Evolutionary conservation across 371 early-diverging fungal species (phyloP).

Genomic region (Mucor ambiguus): DNA sequence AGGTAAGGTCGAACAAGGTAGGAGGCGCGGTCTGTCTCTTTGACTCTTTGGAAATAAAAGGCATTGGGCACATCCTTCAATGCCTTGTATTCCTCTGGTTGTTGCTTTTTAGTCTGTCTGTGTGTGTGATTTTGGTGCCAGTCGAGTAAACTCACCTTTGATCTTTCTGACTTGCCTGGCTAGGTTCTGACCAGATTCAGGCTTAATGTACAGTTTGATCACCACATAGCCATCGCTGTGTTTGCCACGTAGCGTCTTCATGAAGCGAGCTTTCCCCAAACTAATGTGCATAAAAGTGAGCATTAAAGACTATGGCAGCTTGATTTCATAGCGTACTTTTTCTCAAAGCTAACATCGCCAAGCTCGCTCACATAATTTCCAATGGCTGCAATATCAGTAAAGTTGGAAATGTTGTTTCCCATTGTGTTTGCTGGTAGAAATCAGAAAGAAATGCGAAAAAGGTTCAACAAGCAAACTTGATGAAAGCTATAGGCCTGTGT

Average conservation of each 20-base stretch:
- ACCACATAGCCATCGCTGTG: slow-evolving; percentile 80
- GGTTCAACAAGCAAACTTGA: neutral
- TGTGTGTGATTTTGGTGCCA: too few relatives aligned
- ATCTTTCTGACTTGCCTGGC: slow-evolving; percentile 59
- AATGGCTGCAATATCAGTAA: slow-evolving; percentile 68
- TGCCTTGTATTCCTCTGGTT: slow-evolving; percentile 65
- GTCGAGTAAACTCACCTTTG: slow-evolving; percentile 61
- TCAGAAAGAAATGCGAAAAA: neutral
- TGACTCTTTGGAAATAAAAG: slow-evolving; percentile 75
- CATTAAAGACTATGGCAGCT: neutral
- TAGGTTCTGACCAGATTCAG: slow-evolving; percentile 69
- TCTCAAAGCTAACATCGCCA: slow-evolving; percentile 73
- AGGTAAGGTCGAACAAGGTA: slow-evolving; percentile 89
- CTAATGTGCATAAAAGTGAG: slow-evolving; percentile 41
- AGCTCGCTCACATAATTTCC: slow-evolving; percentile 74
- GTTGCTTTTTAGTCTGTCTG: neutral
- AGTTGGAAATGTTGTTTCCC: slow-evolving; percentile 73
- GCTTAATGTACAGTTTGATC: slow-evolving; percentile 92
- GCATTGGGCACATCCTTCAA: slow-evolving; percentile 75
- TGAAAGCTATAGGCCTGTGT: too few relatives aligned
- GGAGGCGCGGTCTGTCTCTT: slow-evolving; percentile 89
- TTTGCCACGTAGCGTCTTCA: slow-evolving; percentile 89
- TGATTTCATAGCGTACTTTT: slow-evolving; percentile 49
- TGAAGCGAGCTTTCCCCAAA: slow-evolving; percentile 88
- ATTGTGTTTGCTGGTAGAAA: slow-evolving; percentile 28